Base-by-base conservation (phyloP, 176 grass and related monocot species). In the Carex scoparia region DNA sequence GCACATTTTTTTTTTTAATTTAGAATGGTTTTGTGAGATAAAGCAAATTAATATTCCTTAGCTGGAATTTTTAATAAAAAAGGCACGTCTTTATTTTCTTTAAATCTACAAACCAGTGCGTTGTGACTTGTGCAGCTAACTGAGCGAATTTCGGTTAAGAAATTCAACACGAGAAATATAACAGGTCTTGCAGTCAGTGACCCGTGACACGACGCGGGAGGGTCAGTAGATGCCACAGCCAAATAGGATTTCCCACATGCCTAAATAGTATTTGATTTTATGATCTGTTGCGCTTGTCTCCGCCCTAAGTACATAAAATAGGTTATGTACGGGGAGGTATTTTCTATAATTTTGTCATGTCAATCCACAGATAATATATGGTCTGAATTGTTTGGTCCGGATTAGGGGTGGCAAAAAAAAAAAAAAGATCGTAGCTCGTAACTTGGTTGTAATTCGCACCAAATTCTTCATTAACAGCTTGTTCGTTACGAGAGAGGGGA, bases 21-120 rank as follows among this genome's bases (percentile, higher is more conserved):
- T 54, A 51, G 2, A 31, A 78, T 57, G 74, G 56, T 74, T 74
- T 51, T 27, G 70, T 27, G n/a, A 74, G 69, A 73, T 23, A 73
- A 48, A 55, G 7, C 14, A 79, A 59, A 31, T 31, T 57, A 79
- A 3, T 79, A 56, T 35, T 79, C 48, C 19, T 76, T 76, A 11
- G 31, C 13, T 3, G 11, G 51, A 5, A 13, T 44, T 64, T 18
- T 82, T 23, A 65, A 65, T 37, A 28, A 37, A 19, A 33, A 38
- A 65, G 42, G 37, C 56, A 81, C 16, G 54, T 38, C 77, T 61
- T 81, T 5, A 64, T 81, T 64, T 81, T 40, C 13, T 81, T 81
- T 63, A 35, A 35, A 14, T 66, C 40, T 33, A 16, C 0, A 31
- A 83, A 51, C 28, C 0, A 35, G 61, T 42, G 16, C 6, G 61